A percentile compares a stretch with the other conserved stretches of the same genome.
Conservation (phyloP, 495 filamentous ascomycete genomes). For the Parachaetomium inaequale region DNA sequence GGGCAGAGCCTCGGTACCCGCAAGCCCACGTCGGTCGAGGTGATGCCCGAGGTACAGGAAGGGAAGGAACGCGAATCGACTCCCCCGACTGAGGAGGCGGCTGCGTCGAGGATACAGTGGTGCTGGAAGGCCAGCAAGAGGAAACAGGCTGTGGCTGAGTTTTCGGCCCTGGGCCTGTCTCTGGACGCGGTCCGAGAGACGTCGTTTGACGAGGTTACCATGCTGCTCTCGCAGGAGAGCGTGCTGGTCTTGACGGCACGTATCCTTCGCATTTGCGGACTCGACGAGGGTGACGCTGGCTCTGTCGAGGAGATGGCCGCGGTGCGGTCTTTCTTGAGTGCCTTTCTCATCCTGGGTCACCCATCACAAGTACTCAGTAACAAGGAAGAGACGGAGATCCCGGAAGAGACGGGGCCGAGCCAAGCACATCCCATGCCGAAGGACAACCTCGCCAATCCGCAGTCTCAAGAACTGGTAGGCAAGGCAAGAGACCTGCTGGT, state of each 20-base stretch:
- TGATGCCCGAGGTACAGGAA: constrained; percentile 56
- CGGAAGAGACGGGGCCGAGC: constrained; percentile 63
- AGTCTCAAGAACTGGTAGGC: constrained; percentile 70
- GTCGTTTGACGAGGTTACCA: constrained; percentile 77
- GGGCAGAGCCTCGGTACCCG: constrained; percentile 58
- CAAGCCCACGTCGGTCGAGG: constrained; percentile 42
- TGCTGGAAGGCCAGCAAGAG: constrained; percentile 66
- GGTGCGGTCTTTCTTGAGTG: constrained; percentile 85
- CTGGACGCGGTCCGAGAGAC: constrained; percentile 69
- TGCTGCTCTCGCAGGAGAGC: constrained; percentile 68
- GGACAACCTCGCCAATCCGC: constrained; percentile 54
- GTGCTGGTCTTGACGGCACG: constrained; percentile 67
- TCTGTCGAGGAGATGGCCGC: constrained; percentile 71
- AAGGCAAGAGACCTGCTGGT: constrained; percentile 84
- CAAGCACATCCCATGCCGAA: constrained; percentile 44
- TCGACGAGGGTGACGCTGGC: constrained; percentile 67
- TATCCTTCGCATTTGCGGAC: constrained; percentile 70
- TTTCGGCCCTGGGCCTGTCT: constrained; percentile 65
- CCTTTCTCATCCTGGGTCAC: constrained; percentile 89
- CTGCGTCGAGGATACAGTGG: constrained; percentile 69
- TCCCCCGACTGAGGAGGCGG: constrained; percentile 61
- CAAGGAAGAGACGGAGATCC: constrained; percentile 65
- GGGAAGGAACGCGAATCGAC: constrained; percentile 42
- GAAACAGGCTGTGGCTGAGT: constrained; percentile 60
- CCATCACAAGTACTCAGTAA: constrained; percentile 83